Evolutionary conservation across 176 grass and related monocot genomes (phyloP), one percentile per base, ranked within the genome.

Genomic region (Triticum monococcum): DNA sequence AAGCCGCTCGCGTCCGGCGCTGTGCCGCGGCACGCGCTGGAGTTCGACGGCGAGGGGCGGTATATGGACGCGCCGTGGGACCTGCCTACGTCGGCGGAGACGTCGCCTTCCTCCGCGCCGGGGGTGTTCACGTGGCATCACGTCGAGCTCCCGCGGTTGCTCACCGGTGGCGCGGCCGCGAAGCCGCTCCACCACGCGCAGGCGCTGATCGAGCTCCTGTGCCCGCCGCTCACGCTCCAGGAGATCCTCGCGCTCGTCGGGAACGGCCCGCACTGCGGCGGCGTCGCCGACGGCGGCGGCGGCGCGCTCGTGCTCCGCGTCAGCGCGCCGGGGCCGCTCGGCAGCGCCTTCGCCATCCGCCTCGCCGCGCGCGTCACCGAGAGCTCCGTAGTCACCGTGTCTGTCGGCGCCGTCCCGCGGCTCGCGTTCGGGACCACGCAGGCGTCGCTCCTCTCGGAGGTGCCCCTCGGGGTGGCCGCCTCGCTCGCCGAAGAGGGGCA

Each of bases 201-300:
- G 90, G 89, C 82, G 68, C 77, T 98, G 40, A 95, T 98, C 60
- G 89, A 95, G 75, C 84, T 93, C 45, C 95, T 98, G 5, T 98
- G 86, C 67, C 95, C 95, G 36, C 95, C 95, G 24, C 86, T 98
- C 65, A 98, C 94, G 56, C 93, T 98, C 40, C 91, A 98, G 78
- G 95, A 98, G 80, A 98, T 98, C 79, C 93, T 98, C 40, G 91
- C 91, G 37, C 85, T 98, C 59, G 93, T 91, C 31, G 86, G 88
- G 20, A 95, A 91, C 26, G 95, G 95, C 5, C 95, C 95, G 23
- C 92, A 95, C 83, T 93, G 91, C 87, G 87, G 89, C 78, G 91
- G 80, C 11, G 79, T 60, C n/a, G 73, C 61, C 14, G 84, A 77
- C 87, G 90, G 82, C 48, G 84, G 16, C 23, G 87, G 65, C 41